phyloP scores from a whole-genome alignment of 345 rosid species.

The Firmiana major region DNA sequence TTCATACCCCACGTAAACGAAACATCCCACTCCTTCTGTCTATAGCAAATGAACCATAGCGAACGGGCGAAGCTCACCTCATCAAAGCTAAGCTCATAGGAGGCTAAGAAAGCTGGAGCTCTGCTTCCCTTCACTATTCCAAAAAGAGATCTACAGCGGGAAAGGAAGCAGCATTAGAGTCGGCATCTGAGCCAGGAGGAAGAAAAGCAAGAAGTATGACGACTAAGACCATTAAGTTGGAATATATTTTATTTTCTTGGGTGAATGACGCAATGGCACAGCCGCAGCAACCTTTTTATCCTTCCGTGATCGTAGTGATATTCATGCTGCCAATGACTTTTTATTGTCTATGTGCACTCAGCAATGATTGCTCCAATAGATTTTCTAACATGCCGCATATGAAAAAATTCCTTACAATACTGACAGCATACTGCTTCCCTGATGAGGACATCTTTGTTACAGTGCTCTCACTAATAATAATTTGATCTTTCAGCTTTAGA shows the following conservation, averaged over 20 bases:
- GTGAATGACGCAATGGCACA: slow-evolving; percentile 78
- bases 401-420: slow-evolving; percentile 68
- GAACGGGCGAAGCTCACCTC: no score
- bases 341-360: slow-evolving; percentile 36
- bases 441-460: slow-evolving; percentile 65
- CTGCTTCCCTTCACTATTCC: no score
- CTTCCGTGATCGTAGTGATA: slow-evolving; percentile 35
- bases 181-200: no score
- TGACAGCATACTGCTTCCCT: slow-evolving; percentile 91
- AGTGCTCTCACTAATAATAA: slow-evolving; percentile 65
- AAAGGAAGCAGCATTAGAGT: no score
- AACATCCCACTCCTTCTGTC: no score
- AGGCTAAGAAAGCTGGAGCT: no score
- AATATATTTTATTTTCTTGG: slow-evolving; percentile 52
- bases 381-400: slow-evolving; percentile 68
- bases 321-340: slow-evolving; percentile 30
- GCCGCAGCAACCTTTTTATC: slow-evolving; percentile 46
- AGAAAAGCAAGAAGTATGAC: no score
- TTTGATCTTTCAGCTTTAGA: slow-evolving; percentile 71
- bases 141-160: no score
- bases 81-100: no score
- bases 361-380: slow-evolving; percentile 41
- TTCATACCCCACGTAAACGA: no score
- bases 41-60: no score
- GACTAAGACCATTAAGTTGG: no score